phyloP scores from a whole-genome alignment of 441 rosid genomes.

The Eruca vesicaria region DNA sequence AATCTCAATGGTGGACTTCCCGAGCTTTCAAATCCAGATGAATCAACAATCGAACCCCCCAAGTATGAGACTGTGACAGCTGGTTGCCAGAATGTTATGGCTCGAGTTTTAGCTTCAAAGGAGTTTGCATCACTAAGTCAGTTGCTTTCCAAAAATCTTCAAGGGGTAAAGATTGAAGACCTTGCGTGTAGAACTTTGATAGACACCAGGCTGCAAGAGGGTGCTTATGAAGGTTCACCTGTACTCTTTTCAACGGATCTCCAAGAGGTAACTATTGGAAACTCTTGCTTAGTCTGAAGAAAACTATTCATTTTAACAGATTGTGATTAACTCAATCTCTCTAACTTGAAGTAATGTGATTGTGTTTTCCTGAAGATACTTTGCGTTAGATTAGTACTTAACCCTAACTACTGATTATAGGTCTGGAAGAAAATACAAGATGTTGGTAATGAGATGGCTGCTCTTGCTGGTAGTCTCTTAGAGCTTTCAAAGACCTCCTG shows the following conservation, averaged over 20 bases:
- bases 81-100: slow-evolving; percentile 64
- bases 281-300: slow-evolving; percentile 7
- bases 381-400: slow-evolving; percentile 7
- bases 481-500: slow-evolving; percentile 54
- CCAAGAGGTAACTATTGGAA: slow-evolving; percentile 51
- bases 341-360: slow-evolving; percentile 1
- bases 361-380: neutral
- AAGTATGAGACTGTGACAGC: slow-evolving; percentile 44
- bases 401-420: slow-evolving; percentile 39
- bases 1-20: slow-evolving; percentile 35
- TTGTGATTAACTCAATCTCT: slow-evolving; percentile 13
- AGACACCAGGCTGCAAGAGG: slow-evolving; percentile 73
- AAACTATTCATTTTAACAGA: neutral
- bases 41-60: slow-evolving; percentile 38
- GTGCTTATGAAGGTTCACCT: slow-evolving; percentile 68
- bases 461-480: slow-evolving; percentile 65
- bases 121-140: slow-evolving; percentile 72
- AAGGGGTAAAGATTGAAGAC: slow-evolving; percentile 58
- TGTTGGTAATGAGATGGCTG: slow-evolving; percentile 63
- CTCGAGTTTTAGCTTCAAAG: slow-evolving; percentile 61
- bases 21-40: slow-evolving; percentile 40
- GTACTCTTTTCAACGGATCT: slow-evolving; percentile 60
- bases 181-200: slow-evolving; percentile 50
- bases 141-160: slow-evolving; percentile 66
- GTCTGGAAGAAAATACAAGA: slow-evolving; percentile 69